Conservation (phyloP, 495 filamentous ascomycete species). For the Bombardia bombarda region DNA sequence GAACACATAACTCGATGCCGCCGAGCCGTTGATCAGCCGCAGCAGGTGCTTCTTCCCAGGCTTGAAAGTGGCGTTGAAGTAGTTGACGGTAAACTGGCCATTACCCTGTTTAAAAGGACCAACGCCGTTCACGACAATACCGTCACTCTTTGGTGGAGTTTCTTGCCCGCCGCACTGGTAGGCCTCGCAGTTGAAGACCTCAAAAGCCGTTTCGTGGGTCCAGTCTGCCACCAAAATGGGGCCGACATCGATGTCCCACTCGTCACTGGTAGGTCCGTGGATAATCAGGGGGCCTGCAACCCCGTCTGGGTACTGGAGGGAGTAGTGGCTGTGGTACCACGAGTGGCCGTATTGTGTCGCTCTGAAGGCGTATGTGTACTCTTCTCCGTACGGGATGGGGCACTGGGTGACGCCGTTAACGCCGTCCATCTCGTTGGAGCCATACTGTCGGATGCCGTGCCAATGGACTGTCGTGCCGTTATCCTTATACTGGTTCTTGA, state of each 20-base stretch:
- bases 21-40: slow-evolving; percentile 39
- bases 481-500: slow-evolving; percentile 18
- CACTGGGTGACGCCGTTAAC: slow-evolving; percentile 39
- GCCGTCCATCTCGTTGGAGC: slow-evolving; percentile 36
- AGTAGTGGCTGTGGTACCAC: slow-evolving; percentile 50
- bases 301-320: slow-evolving; percentile 41
- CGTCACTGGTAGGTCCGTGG: slow-evolving; percentile 17
- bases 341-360: slow-evolving; percentile 45
- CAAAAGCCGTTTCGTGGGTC: slow-evolving; percentile 11
- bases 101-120: slow-evolving; percentile 12
- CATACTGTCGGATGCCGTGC: slow-evolving; percentile 25
- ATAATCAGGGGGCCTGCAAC: slow-evolving; percentile 25
- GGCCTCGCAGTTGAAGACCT: slow-evolving; percentile 19
- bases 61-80: slow-evolving; percentile 10
- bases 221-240: slow-evolving; percentile 20
- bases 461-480: slow-evolving; percentile 31
- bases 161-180: slow-evolving; percentile 42
- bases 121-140: slow-evolving; percentile 27
- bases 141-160: slow-evolving; percentile 16
- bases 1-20: not conserved
- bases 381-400: slow-evolving; percentile 34
- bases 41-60: slow-evolving; percentile 28
- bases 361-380: slow-evolving; percentile 42
- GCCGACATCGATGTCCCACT: slow-evolving; percentile 33
- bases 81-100: slow-evolving; percentile 9